Evolutionary conservation across 805 yeast species (phyloP), one percentile per base, ranked within the genome.

Genomic region (Kazachstania bromeliacearum): DNA sequence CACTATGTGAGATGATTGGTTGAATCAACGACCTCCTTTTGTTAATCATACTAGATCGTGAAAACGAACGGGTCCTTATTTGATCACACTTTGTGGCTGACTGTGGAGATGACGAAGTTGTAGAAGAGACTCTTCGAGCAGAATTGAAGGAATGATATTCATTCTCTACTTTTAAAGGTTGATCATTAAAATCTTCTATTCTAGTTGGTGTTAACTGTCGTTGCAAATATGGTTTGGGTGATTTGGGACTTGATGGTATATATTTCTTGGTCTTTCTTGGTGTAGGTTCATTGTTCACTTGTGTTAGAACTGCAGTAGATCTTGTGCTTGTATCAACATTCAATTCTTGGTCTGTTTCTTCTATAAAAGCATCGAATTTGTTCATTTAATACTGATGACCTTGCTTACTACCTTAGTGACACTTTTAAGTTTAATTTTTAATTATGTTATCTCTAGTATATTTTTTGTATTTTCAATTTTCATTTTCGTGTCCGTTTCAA

Each of bases 351-450:
- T 64, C 68, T 12, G 59, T 52, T 28, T 55, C 53, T 36, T 56
- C 54, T 15, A 64, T 60, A 41, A 64, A 64, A 40, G 49, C 49
- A 39, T 64, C 67, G 36, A 63, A 61, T 38, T 55, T 54, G 36
- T 51, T 50, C 53, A 51, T 51, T 21, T 13, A 15, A 12, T n/a
- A n/a, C n/a, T n/a, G n/a, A n/a, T n/a, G n/a, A n/a, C n/a, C 10
- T 28, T 17, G 7, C 14, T 4, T 8, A 4, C 9, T 13, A 22
- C 10, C n/a, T 20, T 19, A 10, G 15, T 31, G 14, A 22, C 15
- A 15, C n/a, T 13, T 8, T 16, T 16, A 17, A 28, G 19, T 9
- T 28, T 28, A 12, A 16, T 18, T 16, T 28, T n/a, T n/a, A n/a
- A n/a, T n/a, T n/a, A n/a, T n/a, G n/a, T n/a, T n/a, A n/a, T n/a